phyloP scores from a whole-genome alignment of 306 rosid species.

The Delonix regia region DNA sequence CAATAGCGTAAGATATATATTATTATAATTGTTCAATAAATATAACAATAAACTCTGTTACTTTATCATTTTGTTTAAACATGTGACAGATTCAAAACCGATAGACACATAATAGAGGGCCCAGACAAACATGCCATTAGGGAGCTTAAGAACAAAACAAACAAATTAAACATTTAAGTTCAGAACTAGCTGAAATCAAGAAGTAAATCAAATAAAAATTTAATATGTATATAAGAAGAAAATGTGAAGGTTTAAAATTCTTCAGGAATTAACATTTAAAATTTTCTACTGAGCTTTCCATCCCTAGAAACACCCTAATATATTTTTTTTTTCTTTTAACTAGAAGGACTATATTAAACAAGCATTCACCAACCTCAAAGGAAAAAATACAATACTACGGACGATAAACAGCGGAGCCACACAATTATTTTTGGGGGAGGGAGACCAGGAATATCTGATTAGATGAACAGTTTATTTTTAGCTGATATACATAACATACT shows the following conservation, averaged over 20 bases:
- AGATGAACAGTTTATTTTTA: not conserved
- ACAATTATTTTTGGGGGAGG: not conserved
- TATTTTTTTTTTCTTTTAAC: not conserved
- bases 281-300: not conserved
- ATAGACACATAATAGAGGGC: not conserved
- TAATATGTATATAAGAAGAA: constrained; percentile 23
- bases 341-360: not conserved
- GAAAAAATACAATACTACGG: not conserved
- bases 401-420: not conserved
- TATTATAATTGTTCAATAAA: not conserved
- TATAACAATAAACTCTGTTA: not conserved
- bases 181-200: constrained; percentile 2
- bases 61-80: constrained; percentile 28
- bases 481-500: not conserved
- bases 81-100: constrained; percentile 16
- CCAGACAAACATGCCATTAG: not conserved
- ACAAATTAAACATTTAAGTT: constrained; percentile 17
- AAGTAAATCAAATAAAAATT: not conserved
- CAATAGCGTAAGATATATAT: not conserved
- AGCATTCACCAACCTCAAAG: not conserved
- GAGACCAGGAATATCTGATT: not conserved
- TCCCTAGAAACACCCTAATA: not conserved
- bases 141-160: constrained; percentile 21
- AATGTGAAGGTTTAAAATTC: not conserved
- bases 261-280: not conserved